Evolutionary conservation across 495 filamentous ascomycete genomes (phyloP), one percentile per base, ranked within the genome.

Genomic region (Talaromyces wortmannii): DNA sequence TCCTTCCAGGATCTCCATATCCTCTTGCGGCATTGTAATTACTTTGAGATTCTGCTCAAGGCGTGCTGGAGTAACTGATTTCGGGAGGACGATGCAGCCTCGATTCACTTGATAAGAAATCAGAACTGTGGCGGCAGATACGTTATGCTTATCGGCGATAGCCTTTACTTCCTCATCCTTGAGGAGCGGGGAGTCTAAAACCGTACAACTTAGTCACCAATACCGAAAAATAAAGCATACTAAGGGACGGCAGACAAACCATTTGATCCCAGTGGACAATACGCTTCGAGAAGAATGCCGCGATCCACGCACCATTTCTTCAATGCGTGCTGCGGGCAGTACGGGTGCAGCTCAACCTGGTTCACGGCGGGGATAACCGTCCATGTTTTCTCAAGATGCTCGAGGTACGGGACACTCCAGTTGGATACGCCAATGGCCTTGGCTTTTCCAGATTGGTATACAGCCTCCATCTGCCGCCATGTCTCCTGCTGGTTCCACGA

Each of bases 391-490:
- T 90, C 67, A 36, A 84, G 77, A 7, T 78, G 72, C 62, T 86
- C 77, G 23, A 92, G 71, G 62, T 92, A 77, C 42, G 73, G 65
- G 13, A 77, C 69, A 2, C 84, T 64, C 68, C 78, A 91, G 64
- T 91, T 92, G 52, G 84, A 87, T 7, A 92, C 86, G n/a, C 88
- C 88, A 63, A 92, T 90, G 31, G 81, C 82, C 51, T 79, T 81
- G 3, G 83, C 82, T 50, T 82, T 78, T 12, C 88, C 88, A 7
- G 77, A 71, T 13, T 70, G 72, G 62, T 62, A 62, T 36, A 62
- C 55, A n/a, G 53, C 48, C 23, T 62, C 60, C 57, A 60, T 60
- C 31, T 60, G 60, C 31, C 48, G 44, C 57, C 62, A 64, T 18
- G 59, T 64, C 40, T 64, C 59, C 16, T 49, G 45, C 54, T 63